Base-by-base conservation (phyloP, 257 asterid genomes). In the Forsythia viridissima region DNA sequence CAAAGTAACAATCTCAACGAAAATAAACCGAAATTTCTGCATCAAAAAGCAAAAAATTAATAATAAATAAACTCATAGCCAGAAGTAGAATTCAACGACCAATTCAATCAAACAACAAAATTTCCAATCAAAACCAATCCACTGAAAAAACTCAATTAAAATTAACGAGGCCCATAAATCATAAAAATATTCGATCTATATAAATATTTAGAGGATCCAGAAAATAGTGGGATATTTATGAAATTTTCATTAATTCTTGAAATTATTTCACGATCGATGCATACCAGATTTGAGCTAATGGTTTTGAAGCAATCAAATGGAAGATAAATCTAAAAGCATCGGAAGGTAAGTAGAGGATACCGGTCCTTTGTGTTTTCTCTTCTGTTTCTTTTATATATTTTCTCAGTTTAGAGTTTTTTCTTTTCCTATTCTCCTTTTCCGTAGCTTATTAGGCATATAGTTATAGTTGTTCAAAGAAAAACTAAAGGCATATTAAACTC, bases 281-380 rank as follows among this genome's bases (percentile, higher is more conserved):
- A 74, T 92, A 94, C 98, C 98, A 70, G 91, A 84, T 85, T 85
- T 83, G 86, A 84, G 91, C 81, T 81, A 80, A 82, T 79, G 84
- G 51, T 81, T 85, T 81, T 66, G 24, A 48, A 76, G 89, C 88
- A 91, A 87, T 88, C 89, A 89, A 83, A 86, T 77, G 83, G 66
- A 70, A 76, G 82, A 85, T 75, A 83, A 90, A 91, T 89, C 92
- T 80, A 77, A 79, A 85, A 89, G 89, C 93, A 90, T 90, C 82
- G 73, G 89, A 89, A 82, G 90, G 34, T 30, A 30, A 30, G 34
- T 30, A 30, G 34, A 30, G 34, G 34, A 30, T 30, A 30, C 34
- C 34, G 34, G 2, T 30, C 34, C 24, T 24, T 84, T 85, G 76
- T 81, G 76, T 86, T 82, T 73, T 76, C 36, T 61, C 63, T 36